Conservation (phyloP, 371 early-diverging fungal genomes). For the Saksenaea vasiformis region DNA sequence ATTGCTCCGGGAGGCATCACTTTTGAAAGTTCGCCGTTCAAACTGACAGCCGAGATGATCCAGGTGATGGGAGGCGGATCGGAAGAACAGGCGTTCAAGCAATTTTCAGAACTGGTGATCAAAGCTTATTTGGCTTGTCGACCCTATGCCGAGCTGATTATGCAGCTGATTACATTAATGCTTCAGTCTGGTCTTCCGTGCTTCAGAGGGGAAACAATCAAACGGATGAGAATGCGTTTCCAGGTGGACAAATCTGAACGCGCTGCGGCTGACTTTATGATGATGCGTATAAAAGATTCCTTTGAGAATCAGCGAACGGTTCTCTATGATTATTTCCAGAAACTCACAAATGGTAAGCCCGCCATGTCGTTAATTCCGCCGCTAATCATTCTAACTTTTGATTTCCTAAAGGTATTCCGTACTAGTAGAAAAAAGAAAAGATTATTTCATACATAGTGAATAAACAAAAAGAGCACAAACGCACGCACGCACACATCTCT, state of each 20-base stretch:
- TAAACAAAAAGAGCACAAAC: not conserved
- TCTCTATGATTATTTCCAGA: constrained; percentile 86
- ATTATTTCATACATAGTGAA: not conserved
- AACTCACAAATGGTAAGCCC: constrained; percentile 83
- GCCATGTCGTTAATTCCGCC: not conserved
- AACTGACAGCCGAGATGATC: constrained; percentile 98
- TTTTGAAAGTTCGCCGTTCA: constrained; percentile 98
- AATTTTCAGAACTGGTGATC: constrained; percentile 89
- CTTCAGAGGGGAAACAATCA: constrained; percentile 92
- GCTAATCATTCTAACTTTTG: not conserved
- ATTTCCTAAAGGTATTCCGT: constrained; percentile 10
- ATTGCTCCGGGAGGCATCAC: constrained; percentile 99
- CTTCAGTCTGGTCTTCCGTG: constrained; percentile 97
- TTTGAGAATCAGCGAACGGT: constrained; percentile 91
- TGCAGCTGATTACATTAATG: constrained; percentile 91
- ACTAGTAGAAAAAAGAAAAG: not conserved
- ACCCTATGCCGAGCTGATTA: constrained; percentile 93
- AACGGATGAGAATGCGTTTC: constrained; percentile 88
- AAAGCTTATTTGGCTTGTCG: constrained; percentile 91
- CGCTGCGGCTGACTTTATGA: constrained; percentile 94
- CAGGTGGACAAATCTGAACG: constrained; percentile 89
- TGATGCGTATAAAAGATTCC: constrained; percentile 84
- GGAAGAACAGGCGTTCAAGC: constrained; percentile 81
- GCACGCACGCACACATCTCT: not conserved
- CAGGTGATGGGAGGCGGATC: constrained; percentile 93